These are phyloP conservation scores for Podaxis sp. DNA, from an alignment of 768 basidiomycete species.

Conservation along the genomic window DNA sequence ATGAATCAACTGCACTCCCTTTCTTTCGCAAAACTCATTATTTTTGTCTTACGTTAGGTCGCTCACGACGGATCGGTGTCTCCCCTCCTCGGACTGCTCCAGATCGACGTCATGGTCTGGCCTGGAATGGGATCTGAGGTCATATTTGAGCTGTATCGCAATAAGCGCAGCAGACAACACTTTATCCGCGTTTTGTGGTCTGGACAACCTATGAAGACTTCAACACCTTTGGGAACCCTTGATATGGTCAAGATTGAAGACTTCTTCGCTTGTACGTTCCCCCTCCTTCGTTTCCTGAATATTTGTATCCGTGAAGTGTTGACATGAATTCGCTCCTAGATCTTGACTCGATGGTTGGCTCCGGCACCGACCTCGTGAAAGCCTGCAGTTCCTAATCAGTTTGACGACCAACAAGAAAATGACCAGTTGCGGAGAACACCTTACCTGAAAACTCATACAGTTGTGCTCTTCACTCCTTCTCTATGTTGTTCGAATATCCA, in stretches of 20 bases:
- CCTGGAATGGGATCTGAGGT: constrained; percentile 44
- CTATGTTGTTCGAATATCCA: not conserved
- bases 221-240: constrained; percentile 43
- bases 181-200: constrained; percentile 51
- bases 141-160: constrained; percentile 45
- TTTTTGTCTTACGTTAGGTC: constrained; percentile 20
- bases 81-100: constrained; percentile 46
- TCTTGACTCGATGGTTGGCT: constrained; percentile 37
- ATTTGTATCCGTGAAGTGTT: not conserved
- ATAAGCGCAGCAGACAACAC: constrained; percentile 17
- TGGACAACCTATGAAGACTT: constrained; percentile 48
- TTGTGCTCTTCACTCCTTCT: too few species aligned
- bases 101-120: constrained; percentile 51
- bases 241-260: constrained; percentile 42
- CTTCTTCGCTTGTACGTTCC: constrained; percentile 40
- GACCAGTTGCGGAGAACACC: not conserved
- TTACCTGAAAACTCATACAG: not conserved
- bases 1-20: not conserved
- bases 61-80: constrained; percentile 53
- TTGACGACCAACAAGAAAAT: not conserved
- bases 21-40: not conserved
- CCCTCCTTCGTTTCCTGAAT: not conserved
- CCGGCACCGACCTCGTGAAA: constrained; percentile 28
- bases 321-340: constrained; percentile 23
- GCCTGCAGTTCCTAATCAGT: constrained; percentile 2